These are phyloP conservation scores for Trichoderma lentiforme DNA, from an alignment of 2,329 filamentous ascomycete genomes.

Conservation along the genomic window DNA sequence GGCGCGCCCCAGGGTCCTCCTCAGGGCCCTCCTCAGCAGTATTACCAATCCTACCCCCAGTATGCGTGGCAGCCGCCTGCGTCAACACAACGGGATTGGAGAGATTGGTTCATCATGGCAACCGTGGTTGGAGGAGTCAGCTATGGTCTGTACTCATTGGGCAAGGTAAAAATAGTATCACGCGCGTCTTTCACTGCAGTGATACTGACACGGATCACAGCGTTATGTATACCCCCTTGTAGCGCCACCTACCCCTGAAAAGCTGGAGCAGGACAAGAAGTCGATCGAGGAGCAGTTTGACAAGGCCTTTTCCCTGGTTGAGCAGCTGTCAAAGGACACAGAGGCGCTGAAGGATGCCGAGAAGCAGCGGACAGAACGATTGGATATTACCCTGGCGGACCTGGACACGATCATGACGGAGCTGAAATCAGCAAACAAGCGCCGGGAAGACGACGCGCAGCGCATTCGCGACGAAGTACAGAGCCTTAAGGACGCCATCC, in stretches of 20 bases:
- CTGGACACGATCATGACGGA: constrained; percentile 80
- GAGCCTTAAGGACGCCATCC: constrained; percentile 77
- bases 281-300: constrained; percentile 91
- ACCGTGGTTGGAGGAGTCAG: constrained; percentile 87
- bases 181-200: not conserved
- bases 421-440: constrained; percentile 74
- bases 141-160: constrained; percentile 83
- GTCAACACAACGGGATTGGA: constrained; percentile 79
- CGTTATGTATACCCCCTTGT: constrained; percentile 91
- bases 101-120: constrained; percentile 99
- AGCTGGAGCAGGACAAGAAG: constrained; percentile 90
- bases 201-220: constrained; percentile 41
- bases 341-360: constrained; percentile 83
- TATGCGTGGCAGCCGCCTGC: constrained; percentile 58
- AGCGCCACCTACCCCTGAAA: constrained; percentile 87
- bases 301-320: constrained; percentile 83
- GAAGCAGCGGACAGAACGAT: constrained; percentile 73
- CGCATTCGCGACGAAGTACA: constrained; percentile 83
- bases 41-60: constrained; percentile 49
- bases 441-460: constrained; percentile 83
- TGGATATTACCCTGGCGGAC: constrained; percentile 78
- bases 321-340: constrained; percentile 89
- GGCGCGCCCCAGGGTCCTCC: constrained; percentile 40
- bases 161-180: constrained; percentile 59
- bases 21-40: constrained; percentile 42